These are phyloP conservation scores for Entrophospora sp. DNA, from an alignment of 192 early-diverging fungal genomes.

Conservation along the genomic window DNA sequence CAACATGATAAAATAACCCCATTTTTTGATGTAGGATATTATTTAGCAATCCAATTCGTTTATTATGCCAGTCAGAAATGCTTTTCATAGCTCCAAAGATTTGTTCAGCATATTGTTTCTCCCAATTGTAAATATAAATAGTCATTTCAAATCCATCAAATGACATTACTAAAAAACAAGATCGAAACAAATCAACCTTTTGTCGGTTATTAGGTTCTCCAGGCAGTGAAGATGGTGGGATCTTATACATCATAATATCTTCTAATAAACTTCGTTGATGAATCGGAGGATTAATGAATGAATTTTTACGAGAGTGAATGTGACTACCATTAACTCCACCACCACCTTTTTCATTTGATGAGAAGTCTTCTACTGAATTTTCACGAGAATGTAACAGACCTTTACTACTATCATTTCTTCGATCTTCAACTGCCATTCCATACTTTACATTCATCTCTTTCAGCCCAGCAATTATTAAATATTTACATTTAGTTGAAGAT, in stretches of 20 bases:
- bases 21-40: slow-evolving; percentile 53
- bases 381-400: slow-evolving; percentile 29
- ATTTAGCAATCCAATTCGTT: slow-evolving; percentile 37
- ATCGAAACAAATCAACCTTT: slow-evolving; percentile 12
- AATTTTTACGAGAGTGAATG: slow-evolving; percentile 37
- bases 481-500: slow-evolving; percentile 25
- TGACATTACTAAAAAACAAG: slow-evolving; percentile 41
- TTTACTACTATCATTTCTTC: slow-evolving; percentile 38
- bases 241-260: slow-evolving; percentile 35
- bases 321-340: too few relatives aligned
- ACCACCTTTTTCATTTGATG: not conserved
- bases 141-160: slow-evolving; percentile 33
- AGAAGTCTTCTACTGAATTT: slow-evolving; percentile 25
- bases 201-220: slow-evolving; percentile 22
- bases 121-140: slow-evolving; percentile 45
- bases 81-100: slow-evolving; percentile 34
- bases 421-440: slow-evolving; percentile 15
- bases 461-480: slow-evolving; percentile 41
- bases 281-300: slow-evolving; percentile 29
- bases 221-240: slow-evolving; percentile 14
- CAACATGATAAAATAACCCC: slow-evolving; percentile 48
- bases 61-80: slow-evolving; percentile 37
- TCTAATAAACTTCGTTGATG: slow-evolving; percentile 27
- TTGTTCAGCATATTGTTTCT: slow-evolving; percentile 35
- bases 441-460: slow-evolving; percentile 35